phyloP scores from a whole-genome alignment of 2,329 filamentous ascomycete species.

The Ophiosphaerella herpotricha region DNA sequence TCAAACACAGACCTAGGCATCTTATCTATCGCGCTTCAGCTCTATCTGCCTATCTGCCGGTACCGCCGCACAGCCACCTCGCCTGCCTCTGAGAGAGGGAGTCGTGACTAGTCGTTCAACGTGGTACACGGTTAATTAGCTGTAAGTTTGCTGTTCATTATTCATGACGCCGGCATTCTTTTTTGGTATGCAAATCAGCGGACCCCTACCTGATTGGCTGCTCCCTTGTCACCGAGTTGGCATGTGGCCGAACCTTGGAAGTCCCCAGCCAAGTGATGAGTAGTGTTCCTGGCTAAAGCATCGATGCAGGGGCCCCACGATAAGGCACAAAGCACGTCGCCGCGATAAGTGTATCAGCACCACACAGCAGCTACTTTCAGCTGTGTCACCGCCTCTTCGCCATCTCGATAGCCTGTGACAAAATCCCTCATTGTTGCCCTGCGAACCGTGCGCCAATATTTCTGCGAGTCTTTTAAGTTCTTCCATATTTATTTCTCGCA shows the following conservation, averaged over 20 bases:
- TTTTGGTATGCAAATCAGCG: constrained; percentile 9
- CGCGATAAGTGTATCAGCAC: constrained; percentile 37
- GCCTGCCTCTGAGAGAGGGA: constrained; percentile 10
- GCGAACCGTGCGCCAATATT: constrained; percentile 39
- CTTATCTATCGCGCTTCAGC: constrained; percentile 33
- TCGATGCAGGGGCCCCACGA: constrained; percentile 37
- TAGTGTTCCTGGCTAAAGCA: constrained; percentile 41
- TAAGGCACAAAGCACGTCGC: constrained; percentile 46
- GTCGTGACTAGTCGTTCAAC: constrained; percentile 22
- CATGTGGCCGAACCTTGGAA: constrained; percentile 10
- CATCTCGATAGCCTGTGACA: constrained; percentile 31
- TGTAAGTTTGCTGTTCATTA: constrained; percentile 28
- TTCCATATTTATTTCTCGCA: constrained; percentile 39
- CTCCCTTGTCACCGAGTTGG: constrained; percentile 7
- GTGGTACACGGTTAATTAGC: constrained; percentile 27
- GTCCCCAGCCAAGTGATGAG: constrained; percentile 16
- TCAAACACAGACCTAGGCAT: constrained; percentile 10
- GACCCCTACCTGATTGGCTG: constrained; percentile 1
- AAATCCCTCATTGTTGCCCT: constrained; percentile 16
- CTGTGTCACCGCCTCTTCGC: constrained; percentile 47
- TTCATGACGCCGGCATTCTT: constrained; percentile 14
- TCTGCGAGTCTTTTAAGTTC: constrained; percentile 42
- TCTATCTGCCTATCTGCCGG: constrained; percentile 19
- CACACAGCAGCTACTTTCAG: constrained; percentile 25
- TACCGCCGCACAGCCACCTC: constrained; percentile 11